These are phyloP conservation scores for Nectriaceae sp. DNA, from an alignment of 2,329 filamentous ascomycete genomes.

Conservation along the genomic window DNA sequence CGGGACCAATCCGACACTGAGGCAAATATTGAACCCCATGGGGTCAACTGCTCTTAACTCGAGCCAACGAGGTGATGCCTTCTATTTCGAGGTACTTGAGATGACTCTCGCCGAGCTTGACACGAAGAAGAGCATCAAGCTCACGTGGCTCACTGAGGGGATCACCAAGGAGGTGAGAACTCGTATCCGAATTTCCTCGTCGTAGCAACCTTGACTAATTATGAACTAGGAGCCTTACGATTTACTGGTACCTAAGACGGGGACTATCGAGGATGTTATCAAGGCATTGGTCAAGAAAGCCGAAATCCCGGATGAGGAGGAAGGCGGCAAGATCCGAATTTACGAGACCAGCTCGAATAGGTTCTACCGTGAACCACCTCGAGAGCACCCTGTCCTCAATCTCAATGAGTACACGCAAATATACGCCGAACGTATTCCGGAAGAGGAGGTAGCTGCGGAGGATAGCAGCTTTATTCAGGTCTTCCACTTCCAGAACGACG, in stretches of 20 bases:
- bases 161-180: slow-evolving; percentile 77
- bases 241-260: slow-evolving; percentile 84
- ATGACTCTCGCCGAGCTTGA: slow-evolving; percentile 93
- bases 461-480: slow-evolving; percentile 69
- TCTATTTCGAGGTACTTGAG: slow-evolving; percentile 92
- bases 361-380: slow-evolving; percentile 75
- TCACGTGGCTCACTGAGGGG: slow-evolving; percentile 86
- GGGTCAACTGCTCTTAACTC: slow-evolving; percentile 68
- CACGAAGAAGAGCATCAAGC: slow-evolving; percentile 83
- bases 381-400: slow-evolving; percentile 72
- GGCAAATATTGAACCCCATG: slow-evolving; percentile 75
- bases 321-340: slow-evolving; percentile 71
- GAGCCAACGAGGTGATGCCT: slow-evolving; percentile 71
- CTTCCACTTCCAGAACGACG: slow-evolving; percentile 92
- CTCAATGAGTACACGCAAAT: slow-evolving; percentile 85
- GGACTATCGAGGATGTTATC: slow-evolving; percentile 77
- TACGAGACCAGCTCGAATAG: slow-evolving; percentile 84
- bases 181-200: neutral
- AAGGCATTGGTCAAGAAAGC: slow-evolving; percentile 77
- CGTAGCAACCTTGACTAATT: neutral
- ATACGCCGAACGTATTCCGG: slow-evolving; percentile 78
- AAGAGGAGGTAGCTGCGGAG: slow-evolving; percentile 65
- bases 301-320: slow-evolving; percentile 71
- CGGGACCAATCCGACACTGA: slow-evolving; percentile 67
- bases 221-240: slow-evolving; percentile 69